Base-by-base conservation (phyloP, 1,139 yeast species). In the Candida dubliniensis region DNA sequence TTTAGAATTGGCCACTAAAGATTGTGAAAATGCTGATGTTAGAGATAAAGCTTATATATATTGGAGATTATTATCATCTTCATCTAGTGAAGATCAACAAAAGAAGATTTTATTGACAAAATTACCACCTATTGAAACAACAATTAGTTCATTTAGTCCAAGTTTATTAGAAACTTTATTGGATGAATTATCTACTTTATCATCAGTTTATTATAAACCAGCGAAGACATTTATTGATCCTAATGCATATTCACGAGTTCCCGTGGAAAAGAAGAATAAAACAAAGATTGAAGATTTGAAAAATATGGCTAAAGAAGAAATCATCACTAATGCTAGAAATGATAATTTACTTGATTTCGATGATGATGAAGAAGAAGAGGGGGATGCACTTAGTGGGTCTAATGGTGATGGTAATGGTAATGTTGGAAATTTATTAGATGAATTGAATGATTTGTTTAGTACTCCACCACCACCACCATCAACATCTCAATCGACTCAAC, bases 21-120 rank as follows among this genome's bases (percentile, higher is more conserved):
- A 83, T 47, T 79, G 90, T 47, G 95, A 89, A 55, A 90, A 90
- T 61, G 87, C 96, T 2, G 99, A 93, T 63, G 87, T 93, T 34
- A 79, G 98, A 58, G 99, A 93, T 65, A 82, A 93, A 66, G 97
- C 97, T 0, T 93, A 84, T 65, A 79, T 93, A 42, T 93, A 90
- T 66, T 93, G 98, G 98, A 82, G 99, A 60, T 72, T 95, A 47
- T 72, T 93, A 47, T 88, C 96, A 0, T 70, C 85, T 26, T 58
- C 68, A 1, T 55, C 63, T 24, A 55, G 59, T 12, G 82, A 80
- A 44, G 74, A 67, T 4, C 58, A 72, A 26, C 76, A 76, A 40
- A 61, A 76, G 54, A 72, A 76, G 43, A 74, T 87, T 38, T 70
- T 85, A 25, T 65, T 84, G 47, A 72, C 82, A 9, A 79, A 79